These are phyloP conservation scores for Neurospora terricola DNA, from an alignment of 495 filamentous ascomycete genomes.

Conservation along the genomic window DNA sequence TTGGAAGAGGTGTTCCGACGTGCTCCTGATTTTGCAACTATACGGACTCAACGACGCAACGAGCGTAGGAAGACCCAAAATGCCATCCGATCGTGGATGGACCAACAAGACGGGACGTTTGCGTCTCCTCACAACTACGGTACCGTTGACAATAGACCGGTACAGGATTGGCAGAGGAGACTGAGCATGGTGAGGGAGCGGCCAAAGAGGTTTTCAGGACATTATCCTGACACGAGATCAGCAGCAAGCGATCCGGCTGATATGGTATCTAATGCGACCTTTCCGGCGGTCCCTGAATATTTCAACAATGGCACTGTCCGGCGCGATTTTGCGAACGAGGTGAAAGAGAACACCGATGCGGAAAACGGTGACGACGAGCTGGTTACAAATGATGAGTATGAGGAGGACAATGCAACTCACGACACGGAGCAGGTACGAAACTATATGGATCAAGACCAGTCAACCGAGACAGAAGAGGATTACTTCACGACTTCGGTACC, in stretches of 20 bases:
- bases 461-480: slow-evolving; percentile 27
- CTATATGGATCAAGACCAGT: not conserved
- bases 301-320: slow-evolving; percentile 14
- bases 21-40: slow-evolving; percentile 31
- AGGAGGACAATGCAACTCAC: slow-evolving; percentile 33
- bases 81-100: slow-evolving; percentile 81
- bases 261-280: slow-evolving; percentile 32
- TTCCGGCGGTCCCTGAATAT: slow-evolving; percentile 20
- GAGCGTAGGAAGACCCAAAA: slow-evolving; percentile 59
- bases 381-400: slow-evolving; percentile 62
- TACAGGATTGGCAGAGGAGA: slow-evolving; percentile 28
- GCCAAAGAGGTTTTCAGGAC: slow-evolving; percentile 26
- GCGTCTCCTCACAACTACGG: slow-evolving; percentile 46
- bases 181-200: slow-evolving; percentile 33
- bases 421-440: slow-evolving; percentile 5
- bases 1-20: slow-evolving; percentile 85
- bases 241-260: slow-evolving; percentile 46
- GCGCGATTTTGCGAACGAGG: slow-evolving; percentile 20
- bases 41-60: slow-evolving; percentile 40
- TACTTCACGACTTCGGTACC: slow-evolving; percentile 38
- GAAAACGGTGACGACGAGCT: slow-evolving; percentile 86
- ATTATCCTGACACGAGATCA: slow-evolving; percentile 40
- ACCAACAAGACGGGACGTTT: slow-evolving; percentile 53
- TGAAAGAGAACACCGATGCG: slow-evolving; percentile 54
- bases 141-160: slow-evolving; percentile 34